phyloP scores from a whole-genome alignment of 306 rosid genomes.

The Corylus americana region DNA sequence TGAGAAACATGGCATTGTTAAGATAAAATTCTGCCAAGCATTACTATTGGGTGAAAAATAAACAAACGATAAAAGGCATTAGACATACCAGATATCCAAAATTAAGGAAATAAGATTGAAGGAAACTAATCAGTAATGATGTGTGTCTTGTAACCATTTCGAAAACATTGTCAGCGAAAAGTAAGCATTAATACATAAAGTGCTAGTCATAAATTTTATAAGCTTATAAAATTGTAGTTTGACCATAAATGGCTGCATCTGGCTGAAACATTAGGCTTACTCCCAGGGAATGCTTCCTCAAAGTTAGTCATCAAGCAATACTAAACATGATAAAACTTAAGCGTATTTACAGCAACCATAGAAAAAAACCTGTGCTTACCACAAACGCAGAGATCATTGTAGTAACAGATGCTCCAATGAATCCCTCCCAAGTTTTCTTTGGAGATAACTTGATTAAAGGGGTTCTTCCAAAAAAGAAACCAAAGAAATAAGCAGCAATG shows the following conservation, averaged over 20 bases:
- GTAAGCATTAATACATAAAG: background rate
- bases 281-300: background rate
- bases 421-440: conserved; percentile 99
- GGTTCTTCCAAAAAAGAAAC: conserved; percentile 95
- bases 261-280: background rate
- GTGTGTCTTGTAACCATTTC: background rate
- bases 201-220: background rate
- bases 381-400: conserved; percentile 91
- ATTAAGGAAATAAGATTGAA: background rate
- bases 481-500: conserved; percentile 88
- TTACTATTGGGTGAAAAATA: conserved; percentile 9
- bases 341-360: background rate
- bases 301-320: background rate
- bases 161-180: background rate
- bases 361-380: conserved; percentile 53
- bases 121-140: background rate
- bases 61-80: background rate
- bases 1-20: background rate
- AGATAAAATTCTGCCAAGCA: conserved; percentile 8
- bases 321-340: background rate
- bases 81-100: background rate
- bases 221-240: background rate
- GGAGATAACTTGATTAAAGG: conserved; percentile 98
- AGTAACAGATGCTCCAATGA: conserved; percentile 96
- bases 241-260: background rate